These are phyloP conservation scores for Ophiosphaerella herpotricha DNA, from an alignment of 2,329 filamentous ascomycete genomes.

Conservation along the genomic window DNA sequence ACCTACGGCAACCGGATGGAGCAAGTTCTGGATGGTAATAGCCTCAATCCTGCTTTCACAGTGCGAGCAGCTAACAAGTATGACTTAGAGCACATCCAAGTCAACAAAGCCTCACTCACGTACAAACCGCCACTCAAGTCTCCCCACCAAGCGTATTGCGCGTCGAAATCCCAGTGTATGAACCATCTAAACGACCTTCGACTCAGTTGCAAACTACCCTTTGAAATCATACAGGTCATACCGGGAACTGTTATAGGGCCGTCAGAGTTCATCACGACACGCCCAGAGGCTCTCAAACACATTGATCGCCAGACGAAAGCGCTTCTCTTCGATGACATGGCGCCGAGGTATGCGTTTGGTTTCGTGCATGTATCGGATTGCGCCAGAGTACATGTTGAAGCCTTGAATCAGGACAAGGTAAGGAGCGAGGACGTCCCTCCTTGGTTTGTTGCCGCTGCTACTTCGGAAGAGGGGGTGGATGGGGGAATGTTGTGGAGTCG, in stretches of 20 bases:
- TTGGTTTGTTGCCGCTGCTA: conserved; percentile 36
- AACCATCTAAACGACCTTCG: conserved; percentile 27
- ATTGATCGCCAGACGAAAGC: conserved; percentile 42
- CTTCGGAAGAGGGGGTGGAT: conserved; percentile 21
- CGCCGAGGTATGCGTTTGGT: conserved; percentile 39
- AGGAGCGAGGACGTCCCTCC: conserved; percentile 23
- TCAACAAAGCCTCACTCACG: conserved; percentile 24
- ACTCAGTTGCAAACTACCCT: conserved; percentile 14
- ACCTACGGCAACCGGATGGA: conserved; percentile 36
- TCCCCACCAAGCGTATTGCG: conserved; percentile 40
- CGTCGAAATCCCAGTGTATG: conserved; percentile 43
- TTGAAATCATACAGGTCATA: conserved; percentile 39
- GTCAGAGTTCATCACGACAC: conserved; percentile 32
- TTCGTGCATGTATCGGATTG: conserved; percentile 42
- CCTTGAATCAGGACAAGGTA: conserved; percentile 25
- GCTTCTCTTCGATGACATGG: conserved; percentile 35
- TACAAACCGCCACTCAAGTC: conserved; percentile 35
- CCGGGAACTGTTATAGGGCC: conserved; percentile 42
- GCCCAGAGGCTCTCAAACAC: conserved; percentile 18
- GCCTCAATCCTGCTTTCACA: neutral
- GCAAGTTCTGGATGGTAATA: conserved; percentile 25
- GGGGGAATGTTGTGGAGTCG: conserved; percentile 28
- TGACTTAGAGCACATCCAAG: conserved; percentile 24
- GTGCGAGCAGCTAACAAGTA: neutral
- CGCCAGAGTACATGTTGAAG: conserved; percentile 37